Base-by-base conservation (phyloP, 768 basidiomycete species). In the Tylopilus subfusipes region DNA sequence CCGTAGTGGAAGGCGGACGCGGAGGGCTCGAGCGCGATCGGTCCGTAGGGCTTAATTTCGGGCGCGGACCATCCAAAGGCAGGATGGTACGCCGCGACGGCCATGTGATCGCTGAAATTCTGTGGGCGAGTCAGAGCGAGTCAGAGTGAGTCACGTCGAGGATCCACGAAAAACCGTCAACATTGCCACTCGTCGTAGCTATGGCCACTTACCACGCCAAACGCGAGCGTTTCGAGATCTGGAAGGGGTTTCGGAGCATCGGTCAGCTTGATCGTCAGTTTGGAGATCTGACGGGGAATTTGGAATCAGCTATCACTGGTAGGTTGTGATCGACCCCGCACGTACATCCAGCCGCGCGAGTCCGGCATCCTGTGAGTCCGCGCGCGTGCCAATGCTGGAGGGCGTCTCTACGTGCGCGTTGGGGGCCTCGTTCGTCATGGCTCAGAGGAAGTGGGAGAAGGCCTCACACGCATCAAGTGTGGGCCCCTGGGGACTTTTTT, bases 11-110 rank as follows among this genome's bases (percentile, higher is more conserved):
- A 75, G 50, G 78, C 77, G 3, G 79, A 76, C 46, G 74, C 70
- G 2, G 73, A 65, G 4, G 86, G 86, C 60, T 88, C 84, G 16
- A 88, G 73, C 12, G 65, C 58, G 33, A 88, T 67, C 5, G 82
- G 82, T 8, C 72, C 82, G 60, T 86, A 89, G 0, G 88, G 87
- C 62, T 82, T 84, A 63, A 91, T 87, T 60, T 86, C 80, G 0
- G 89, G 89, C 2, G 76, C 71, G 9, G 80, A 81, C 89, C 89
- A 91, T 11, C 89, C 88, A 5, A 69, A 75, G 18, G 67, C 58
- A 0, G 85, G 84, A 46, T 85, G 76, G 71, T 82, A 89, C n/a
- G 77, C 75, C 22, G 79, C 73, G 33, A 85, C 69, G 29, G 88
- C 77, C 88, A 93, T 93, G 68, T 93, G 88, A 71, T 93, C 89